Base-by-base conservation (phyloP, 306 rosid species). In the Chamaecrista fasciculata region DNA sequence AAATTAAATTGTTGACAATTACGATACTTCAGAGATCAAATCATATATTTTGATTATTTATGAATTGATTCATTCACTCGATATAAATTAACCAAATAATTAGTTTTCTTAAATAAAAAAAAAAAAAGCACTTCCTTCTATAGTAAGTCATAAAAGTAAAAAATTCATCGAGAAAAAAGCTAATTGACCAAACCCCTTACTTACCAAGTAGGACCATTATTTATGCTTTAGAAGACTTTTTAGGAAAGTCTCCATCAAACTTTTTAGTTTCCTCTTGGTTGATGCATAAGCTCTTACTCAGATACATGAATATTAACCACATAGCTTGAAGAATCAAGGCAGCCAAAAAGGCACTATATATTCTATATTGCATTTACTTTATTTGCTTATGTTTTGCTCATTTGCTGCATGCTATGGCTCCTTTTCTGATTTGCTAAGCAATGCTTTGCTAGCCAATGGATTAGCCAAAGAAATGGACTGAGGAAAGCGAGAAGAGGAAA, bases 371-470 rank as follows among this genome's bases (percentile, higher is more conserved):
- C n/a, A n/a, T n/a, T n/a, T n/a, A n/a, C n/a, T n/a, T n/a, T n/a
- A 1, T 66, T 39, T 36, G 47, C 59, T 58, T 53, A 29, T 36
- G 75, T 61, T 74, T 56, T 23, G 72, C 29, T 53, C n/a, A n/a
- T n/a, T n/a, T n/a, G n/a, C n/a, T n/a, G 73, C 63, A 57, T 40
- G 25, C 15, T 40, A 11, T n/a, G n/a, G 34, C 34, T 36, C 67
- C 82, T 69, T 71, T 64, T 47, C 76, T 44, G 77, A 69, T 64
- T 62, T 26, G 76, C 84, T 62, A 83, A 70, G 78, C 40, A 70
- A 77, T 74, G 28, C 77, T 69, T 58, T 79, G 58, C 26, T 37
- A 47, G 61, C 84, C 79, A 82, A 63, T 67, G 66, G 29, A 18
- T 40, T 52, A 46, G 44, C 16, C n/a, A n/a, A 62, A 26, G 4